A percentile compares a stretch with the other conserved stretches of the same genome.
phyloP scores from a whole-genome alignment of 1,139 yeast genomes.

The Yamadazyma blattariae region DNA sequence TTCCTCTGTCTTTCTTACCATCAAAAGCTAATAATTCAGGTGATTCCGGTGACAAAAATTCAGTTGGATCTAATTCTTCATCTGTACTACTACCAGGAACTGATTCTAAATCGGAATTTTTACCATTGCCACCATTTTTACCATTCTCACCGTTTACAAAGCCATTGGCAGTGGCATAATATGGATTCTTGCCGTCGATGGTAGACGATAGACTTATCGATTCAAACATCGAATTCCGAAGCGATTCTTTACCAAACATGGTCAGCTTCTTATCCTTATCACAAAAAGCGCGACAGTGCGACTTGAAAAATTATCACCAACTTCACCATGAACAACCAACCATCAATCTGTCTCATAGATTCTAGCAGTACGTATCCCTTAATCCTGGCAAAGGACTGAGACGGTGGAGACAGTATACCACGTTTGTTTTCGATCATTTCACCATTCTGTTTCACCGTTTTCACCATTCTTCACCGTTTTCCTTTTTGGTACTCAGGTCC shows the following conservation, averaged over 20 bases:
- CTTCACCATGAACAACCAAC: no score
- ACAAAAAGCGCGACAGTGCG: not conserved
- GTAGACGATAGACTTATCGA: conserved; percentile 19
- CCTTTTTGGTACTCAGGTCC: no score
- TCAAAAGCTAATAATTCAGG: conserved; percentile 3
- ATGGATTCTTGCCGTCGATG: conserved; percentile 3
- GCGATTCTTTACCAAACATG: conserved; percentile 3
- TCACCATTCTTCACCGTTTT: no score
- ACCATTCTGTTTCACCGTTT: no score
- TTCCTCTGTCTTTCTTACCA: not conserved
- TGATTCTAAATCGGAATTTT: conserved; percentile 12
- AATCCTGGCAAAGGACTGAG: no score
- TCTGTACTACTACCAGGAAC: conserved; percentile 21
- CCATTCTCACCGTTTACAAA: no score
- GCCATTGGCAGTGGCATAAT: not conserved
- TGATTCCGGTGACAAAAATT: conserved; percentile 24
- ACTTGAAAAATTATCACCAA: no score
- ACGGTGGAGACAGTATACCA: no score
- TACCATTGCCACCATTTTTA: not conserved
- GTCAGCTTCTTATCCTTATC: conserved; percentile 3
- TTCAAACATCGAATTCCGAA: conserved; percentile 12
- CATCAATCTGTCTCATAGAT: no score
- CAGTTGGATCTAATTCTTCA: conserved; percentile 30
- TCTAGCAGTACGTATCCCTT: no score
- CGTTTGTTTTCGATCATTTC: no score